phyloP scores from a whole-genome alignment of 2,329 filamentous ascomycete species.

The Pestalotiopsis sp. region DNA sequence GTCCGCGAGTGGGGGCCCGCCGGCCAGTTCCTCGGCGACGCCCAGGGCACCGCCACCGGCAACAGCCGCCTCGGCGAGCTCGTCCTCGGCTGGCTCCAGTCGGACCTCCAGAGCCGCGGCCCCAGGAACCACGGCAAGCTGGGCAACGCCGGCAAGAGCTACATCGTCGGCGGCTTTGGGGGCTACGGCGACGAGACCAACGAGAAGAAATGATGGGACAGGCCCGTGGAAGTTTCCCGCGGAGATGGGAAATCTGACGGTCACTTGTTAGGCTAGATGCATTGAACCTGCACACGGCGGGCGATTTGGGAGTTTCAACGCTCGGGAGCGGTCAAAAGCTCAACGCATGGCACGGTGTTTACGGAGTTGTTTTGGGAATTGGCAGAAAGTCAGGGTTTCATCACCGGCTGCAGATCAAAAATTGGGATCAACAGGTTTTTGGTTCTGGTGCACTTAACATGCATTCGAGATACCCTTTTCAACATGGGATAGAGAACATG shows the following conservation, averaged over 20 bases:
- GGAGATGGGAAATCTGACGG: neutral
- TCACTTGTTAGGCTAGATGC: neutral
- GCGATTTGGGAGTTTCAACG: neutral
- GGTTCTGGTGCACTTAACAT: slow-evolving; percentile 13
- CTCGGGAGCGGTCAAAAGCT: slow-evolving; percentile 6
- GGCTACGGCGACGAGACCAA: slow-evolving; percentile 58
- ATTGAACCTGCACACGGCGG: neutral
- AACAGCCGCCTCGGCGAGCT: slow-evolving; percentile 87
- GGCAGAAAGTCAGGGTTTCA: slow-evolving; percentile 4
- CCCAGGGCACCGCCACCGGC: slow-evolving; percentile 50
- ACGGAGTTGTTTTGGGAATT: neutral
- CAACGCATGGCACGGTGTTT: slow-evolving; percentile 8
- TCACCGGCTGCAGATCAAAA: slow-evolving; percentile 9
- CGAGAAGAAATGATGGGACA: slow-evolving; percentile 7
- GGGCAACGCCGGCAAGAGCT: slow-evolving; percentile 67
- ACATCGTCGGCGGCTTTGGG: slow-evolving; percentile 53
- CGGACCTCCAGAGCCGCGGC: slow-evolving; percentile 78
- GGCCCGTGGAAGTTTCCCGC: slow-evolving; percentile 13
- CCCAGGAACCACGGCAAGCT: slow-evolving; percentile 65
- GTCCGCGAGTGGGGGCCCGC: slow-evolving; percentile 86
- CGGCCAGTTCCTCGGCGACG: slow-evolving; percentile 65
- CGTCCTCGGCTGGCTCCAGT: slow-evolving; percentile 83
- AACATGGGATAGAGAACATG: slow-evolving; percentile 27
- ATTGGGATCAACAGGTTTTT: neutral
- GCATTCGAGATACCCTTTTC: slow-evolving; percentile 31